Base-by-base conservation (phyloP, 2,329 filamentous ascomycete species). In the Penicillium sp. region DNA sequence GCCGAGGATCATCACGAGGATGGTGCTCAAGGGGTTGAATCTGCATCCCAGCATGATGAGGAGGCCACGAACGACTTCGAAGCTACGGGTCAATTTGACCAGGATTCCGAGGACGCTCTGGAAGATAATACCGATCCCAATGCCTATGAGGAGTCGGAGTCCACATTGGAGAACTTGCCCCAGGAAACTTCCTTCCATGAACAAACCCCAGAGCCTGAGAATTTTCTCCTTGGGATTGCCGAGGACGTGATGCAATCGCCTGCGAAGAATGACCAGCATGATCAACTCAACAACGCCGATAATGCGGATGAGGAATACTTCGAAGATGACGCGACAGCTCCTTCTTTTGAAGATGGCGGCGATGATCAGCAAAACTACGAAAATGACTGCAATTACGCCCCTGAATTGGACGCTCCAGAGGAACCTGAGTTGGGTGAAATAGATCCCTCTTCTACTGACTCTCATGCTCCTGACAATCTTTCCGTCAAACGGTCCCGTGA, bases 341-440 rank as follows among this genome's bases (percentile, higher is more conserved):
- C 58, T 37, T 31, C 50, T 25, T 44, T 52, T 9, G 44, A 56
- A 25, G 54, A 68, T 9, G 64, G 67, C 19, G 50, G 26, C n/a
- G 63, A 70, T 31, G 67, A 72, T 26, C 55, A 70, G 11, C 48
- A 64, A 7, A 62, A 66, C 43, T 68, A 67, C 26, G 64, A 71
- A 11, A 67, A 65, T 31, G 76, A 81, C 47, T 75, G 78, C 54
- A 73, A 77, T 50, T 71, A 67, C 44, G 67, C 66, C 49, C 67
- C 77, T 51, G 74, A 77, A 53, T 71, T 69, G 42, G 68, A 67
- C 25, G 61, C 65, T 31, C 53, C 66, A 27, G 69, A 70, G 44
- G 62, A 59, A 11, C 48, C 61, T 26, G 67, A 59, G 51, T 53
- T 61, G 37, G 60, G 55, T 25, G 63, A 67, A 49, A 53, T 45